A percentile compares a stretch with the other conserved stretches of the same genome.
These are phyloP conservation scores for Mycena citricolor DNA, from an alignment of 1,284 basidiomycete species.

Conservation along the genomic window DNA sequence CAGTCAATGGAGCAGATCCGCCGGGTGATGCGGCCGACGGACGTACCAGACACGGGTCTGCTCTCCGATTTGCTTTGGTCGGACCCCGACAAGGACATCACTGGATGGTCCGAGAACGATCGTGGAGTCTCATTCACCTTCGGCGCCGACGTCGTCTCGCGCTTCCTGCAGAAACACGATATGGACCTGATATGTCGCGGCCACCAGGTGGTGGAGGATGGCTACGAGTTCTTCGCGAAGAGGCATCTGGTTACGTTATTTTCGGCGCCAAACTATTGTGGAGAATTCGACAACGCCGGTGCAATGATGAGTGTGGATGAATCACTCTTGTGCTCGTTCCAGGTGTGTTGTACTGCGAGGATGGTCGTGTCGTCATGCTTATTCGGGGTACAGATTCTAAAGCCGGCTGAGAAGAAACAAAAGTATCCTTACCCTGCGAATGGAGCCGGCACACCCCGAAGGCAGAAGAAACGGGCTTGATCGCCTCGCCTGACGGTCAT, in stretches of 20 bases:
- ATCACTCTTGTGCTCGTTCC: conserved; percentile 97
- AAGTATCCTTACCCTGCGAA: conserved; percentile 89
- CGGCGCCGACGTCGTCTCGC: conserved; percentile 94
- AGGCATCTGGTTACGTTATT: conserved; percentile 96
- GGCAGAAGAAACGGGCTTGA: conserved; percentile 60
- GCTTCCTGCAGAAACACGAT: conserved; percentile 98
- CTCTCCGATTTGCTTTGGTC: conserved; percentile 98
- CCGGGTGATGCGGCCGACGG: conserved; percentile 97
- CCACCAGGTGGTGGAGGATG: conserved; percentile 97
- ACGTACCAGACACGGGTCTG: conserved; percentile 95
- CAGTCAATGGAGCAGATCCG: conserved; percentile 99
- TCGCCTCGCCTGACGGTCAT: no score
- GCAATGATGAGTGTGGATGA: conserved; percentile 99
- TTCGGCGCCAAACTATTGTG: conserved; percentile 95
- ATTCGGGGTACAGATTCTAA: conserved; percentile 91
- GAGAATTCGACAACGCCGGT: conserved; percentile 97
- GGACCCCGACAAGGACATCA: conserved; percentile 98
- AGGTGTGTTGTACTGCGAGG: no score
- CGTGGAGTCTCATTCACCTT: conserved; percentile 97
- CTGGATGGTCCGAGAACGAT: conserved; percentile 99
- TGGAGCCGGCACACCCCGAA: conserved; percentile 79
- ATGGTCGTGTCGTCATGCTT: no score
- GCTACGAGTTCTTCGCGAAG: conserved; percentile 99
- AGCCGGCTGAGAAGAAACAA: conserved; percentile 98
- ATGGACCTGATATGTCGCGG: conserved; percentile 99